Base-by-base conservation (phyloP, 805 yeast species). In the Candida insectorum region DNA sequence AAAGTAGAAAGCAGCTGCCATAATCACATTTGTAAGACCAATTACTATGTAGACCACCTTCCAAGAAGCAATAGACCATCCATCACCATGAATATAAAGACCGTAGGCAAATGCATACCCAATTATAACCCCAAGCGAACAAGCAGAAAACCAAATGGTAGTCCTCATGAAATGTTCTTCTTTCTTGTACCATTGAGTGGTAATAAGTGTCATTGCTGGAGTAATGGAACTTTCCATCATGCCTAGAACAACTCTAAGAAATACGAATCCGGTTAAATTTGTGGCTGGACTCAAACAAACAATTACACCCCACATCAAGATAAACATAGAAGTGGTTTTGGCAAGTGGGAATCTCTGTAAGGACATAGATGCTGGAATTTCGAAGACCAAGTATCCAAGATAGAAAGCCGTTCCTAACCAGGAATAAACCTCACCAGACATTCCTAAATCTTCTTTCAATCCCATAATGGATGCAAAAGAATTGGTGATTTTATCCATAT, bases 221-320 rank as follows among this genome's bases (percentile, higher is more conserved):
- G 69, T 66, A 16, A 64, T 51, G 12, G 59, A 41, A 16, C 56
- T 49, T 42, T 65, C 68, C 17, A 60, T 56, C 67, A 39, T 62
- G 13, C 59, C 73, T 49, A 52, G 55, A 48, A 59, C 51, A 28
- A 55, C 56, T 47, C 60, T 51, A 40, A 56, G 58, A 31, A 51
- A 62, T 52, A 62, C 56, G 17, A 61, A 58, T 5, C 66, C 65
- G 10, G 60, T 57, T 35, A 58, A 63, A 2, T 65, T 51, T 3
- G 79, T 66, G 2, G 69, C 72, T 2, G 81, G 69, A 38, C 72
- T 75, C 9, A 75, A 56, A 25, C 74, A 62, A 21, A 77, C 54
- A n/a, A 76, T 51, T 54, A 46, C 34, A 13, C 86, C 86, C 88
- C 88, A 81, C 1, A 74, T 30, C n/a, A 77, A 47, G 26, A 80